Evolutionary conservation across 2,329 filamentous ascomycete species (phyloP).

Genomic region (Aspergillus clavatus): DNA sequence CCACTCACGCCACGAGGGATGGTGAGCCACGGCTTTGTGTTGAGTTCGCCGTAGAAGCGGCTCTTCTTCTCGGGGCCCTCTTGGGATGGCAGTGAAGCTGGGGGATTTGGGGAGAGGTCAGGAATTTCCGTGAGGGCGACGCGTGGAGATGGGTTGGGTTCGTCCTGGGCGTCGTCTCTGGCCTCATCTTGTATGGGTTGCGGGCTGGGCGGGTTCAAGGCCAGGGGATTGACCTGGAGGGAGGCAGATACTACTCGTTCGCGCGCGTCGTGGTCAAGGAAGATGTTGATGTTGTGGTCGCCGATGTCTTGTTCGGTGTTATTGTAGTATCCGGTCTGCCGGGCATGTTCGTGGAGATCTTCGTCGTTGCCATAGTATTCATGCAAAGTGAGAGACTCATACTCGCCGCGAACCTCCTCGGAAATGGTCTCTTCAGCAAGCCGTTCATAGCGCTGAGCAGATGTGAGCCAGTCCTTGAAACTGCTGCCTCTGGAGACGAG

Average conservation of each 20-base stretch:
- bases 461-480: slow-evolving; percentile 33
- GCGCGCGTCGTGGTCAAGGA: slow-evolving; percentile 29
- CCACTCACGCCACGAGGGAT: slow-evolving; percentile 21
- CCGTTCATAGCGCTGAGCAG: slow-evolving; percentile 26
- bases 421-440: slow-evolving; percentile 27
- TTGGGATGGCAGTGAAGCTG: slow-evolving; percentile 21
- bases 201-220: slow-evolving; percentile 45
- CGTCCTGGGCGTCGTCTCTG: slow-evolving; percentile 18
- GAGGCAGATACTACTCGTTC: slow-evolving; percentile 17
- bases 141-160: slow-evolving; percentile 27
- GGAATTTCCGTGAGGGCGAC: slow-evolving; percentile 30
- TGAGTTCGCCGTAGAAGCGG: slow-evolving; percentile 39
- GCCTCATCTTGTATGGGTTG: no score
- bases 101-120: slow-evolving; percentile 30
- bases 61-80: slow-evolving; percentile 30
- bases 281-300: slow-evolving; percentile 32
- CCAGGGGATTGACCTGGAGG: slow-evolving; percentile 39
- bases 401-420: slow-evolving; percentile 34
- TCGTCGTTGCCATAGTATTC: slow-evolving; percentile 33
- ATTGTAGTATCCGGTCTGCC: slow-evolving; percentile 19
- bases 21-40: slow-evolving; percentile 19
- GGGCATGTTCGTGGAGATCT: slow-evolving; percentile 17
- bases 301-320: slow-evolving; percentile 32
- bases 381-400: slow-evolving; percentile 32
- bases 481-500: slow-evolving; percentile 24